Percentiles rank a stretch among this genome's conserved stretches.
Evolutionary conservation across 2,329 filamentous ascomycete genomes (phyloP).

Genomic region (Botrytis sinoallii): DNA sequence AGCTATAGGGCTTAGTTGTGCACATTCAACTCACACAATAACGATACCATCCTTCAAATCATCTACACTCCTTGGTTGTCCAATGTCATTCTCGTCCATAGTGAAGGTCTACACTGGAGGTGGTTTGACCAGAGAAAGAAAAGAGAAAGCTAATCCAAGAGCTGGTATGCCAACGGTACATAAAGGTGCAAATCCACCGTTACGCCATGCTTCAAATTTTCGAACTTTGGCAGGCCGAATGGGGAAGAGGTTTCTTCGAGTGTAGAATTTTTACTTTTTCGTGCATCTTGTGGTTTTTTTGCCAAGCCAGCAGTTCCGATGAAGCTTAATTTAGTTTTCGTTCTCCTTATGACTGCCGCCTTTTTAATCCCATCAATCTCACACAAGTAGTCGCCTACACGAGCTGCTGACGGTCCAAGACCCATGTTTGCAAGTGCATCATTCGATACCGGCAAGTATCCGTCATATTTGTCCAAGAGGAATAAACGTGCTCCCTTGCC

Average conservation of each 20-base stretch:
- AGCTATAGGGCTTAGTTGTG: background rate
- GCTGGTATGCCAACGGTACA: background rate
- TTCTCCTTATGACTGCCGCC: background rate
- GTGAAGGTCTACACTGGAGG: fast-evolving
- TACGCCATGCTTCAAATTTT: too few species aligned
- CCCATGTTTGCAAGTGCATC: background rate
- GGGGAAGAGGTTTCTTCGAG: background rate
- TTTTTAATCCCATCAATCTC: background rate
- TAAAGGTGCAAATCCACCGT: slow-evolving; percentile 4
- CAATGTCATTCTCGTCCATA: background rate
- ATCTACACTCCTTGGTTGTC: background rate
- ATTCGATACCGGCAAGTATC: background rate
- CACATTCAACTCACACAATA: too few species aligned
- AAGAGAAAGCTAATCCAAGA: background rate
- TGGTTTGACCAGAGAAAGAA: background rate
- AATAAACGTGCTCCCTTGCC: background rate
- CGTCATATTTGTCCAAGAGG: background rate
- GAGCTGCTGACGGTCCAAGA: background rate
- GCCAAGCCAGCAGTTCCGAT: slow-evolving; percentile 10
- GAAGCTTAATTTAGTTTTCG: background rate
- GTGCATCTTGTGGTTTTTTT: background rate
- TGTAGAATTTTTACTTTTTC: background rate
- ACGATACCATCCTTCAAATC: too few species aligned
- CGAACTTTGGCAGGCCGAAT: background rate
- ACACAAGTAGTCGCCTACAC: background rate